Percentiles rank a stretch among this genome's conserved stretches.
Evolutionary conservation across 768 basidiomycete species (phyloP).

Genomic region (Boletus reticulatus): DNA sequence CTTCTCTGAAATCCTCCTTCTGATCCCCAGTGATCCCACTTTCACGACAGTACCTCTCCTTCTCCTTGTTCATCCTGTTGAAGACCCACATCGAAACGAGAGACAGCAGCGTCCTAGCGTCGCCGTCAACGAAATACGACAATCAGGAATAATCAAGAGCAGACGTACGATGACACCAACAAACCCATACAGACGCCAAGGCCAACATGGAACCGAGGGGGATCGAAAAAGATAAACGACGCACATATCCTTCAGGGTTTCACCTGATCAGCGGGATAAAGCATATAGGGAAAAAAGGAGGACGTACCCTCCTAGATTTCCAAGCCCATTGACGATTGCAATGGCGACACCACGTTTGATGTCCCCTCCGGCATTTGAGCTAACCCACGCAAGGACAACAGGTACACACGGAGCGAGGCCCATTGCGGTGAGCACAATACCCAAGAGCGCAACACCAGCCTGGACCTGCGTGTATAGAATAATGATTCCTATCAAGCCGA

Average conservation of each 20-base stretch:
- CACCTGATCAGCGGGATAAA: neutral
- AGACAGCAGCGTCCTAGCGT: constrained; percentile 36
- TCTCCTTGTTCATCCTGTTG: constrained; percentile 45
- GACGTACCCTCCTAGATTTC: constrained; percentile 52
- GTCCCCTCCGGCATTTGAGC: constrained; percentile 54
- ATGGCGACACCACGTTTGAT: constrained; percentile 46
- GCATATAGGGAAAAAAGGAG: constrained; percentile 11
- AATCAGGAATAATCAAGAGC: constrained; percentile 2
- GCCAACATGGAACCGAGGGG: constrained; percentile 36
- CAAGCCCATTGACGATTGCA: constrained; percentile 51
- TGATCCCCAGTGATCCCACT: constrained; percentile 41
- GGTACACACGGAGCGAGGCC: constrained; percentile 49
- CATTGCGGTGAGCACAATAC: constrained; percentile 44
- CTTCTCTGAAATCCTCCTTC: constrained; percentile 38
- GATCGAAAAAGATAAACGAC: constrained; percentile 40
- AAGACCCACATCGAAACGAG: constrained; percentile 45
- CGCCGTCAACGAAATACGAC: constrained; percentile 26
- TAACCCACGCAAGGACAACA: constrained; percentile 49
- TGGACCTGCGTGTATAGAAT: constrained; percentile 37
- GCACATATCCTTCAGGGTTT: constrained; percentile 34
- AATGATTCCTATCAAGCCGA: constrained; percentile 48
- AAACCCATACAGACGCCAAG: constrained; percentile 29
- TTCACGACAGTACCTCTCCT: constrained; percentile 40
- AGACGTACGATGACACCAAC: constrained; percentile 22
- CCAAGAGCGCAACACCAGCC: constrained; percentile 35